Conservation (phyloP, 768 basidiomycete genomes). For the Amanita pseudoporphyria region DNA sequence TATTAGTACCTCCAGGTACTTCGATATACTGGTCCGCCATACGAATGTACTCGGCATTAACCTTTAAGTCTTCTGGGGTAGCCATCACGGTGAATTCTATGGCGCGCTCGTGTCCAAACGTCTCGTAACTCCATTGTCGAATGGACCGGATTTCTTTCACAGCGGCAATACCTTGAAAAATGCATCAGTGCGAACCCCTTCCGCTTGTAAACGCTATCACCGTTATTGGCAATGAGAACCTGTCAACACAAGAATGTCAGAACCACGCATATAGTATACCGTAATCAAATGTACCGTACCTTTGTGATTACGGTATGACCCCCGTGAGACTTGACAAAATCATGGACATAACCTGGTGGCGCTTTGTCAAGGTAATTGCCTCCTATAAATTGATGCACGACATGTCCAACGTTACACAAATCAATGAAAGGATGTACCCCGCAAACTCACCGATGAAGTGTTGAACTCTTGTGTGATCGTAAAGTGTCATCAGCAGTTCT, state of each 20-base stretch:
- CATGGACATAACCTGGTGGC: constrained; percentile 64
- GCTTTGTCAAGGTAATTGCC: constrained; percentile 89
- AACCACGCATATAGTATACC: constrained; percentile 2
- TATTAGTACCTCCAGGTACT: constrained; percentile 96
- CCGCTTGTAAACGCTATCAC: constrained; percentile 25
- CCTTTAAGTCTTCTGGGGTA: constrained; percentile 95
- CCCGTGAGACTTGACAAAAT: constrained; percentile 86
- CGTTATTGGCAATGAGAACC: constrained; percentile 99
- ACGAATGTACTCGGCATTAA: constrained; percentile 99
- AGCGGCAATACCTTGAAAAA: constrained; percentile 80
- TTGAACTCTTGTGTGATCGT: constrained; percentile 46
- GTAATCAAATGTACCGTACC: constrained; percentile 34
- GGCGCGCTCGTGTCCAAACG: constrained; percentile 91
- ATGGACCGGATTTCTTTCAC: constrained; percentile 99
- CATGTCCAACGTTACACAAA: constrained; percentile 9
- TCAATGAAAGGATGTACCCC: constrained; percentile 1
- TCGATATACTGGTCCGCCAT: constrained; percentile 99
- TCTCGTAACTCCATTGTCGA: constrained; percentile 99
- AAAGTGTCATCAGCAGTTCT: constrained; percentile 32
- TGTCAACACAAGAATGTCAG: constrained; percentile 21
- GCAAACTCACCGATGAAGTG: constrained; percentile 38
- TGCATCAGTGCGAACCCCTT: constrained; percentile 11
- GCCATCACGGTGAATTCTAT: constrained; percentile 99
- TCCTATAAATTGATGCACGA: constrained; percentile 39
- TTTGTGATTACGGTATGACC: constrained; percentile 99